Percentiles rank a stretch among this genome's conserved stretches.
These are phyloP conservation scores for Aspergillus arachidicola DNA, from an alignment of 2,329 filamentous ascomycete genomes.

Conservation along the genomic window DNA sequence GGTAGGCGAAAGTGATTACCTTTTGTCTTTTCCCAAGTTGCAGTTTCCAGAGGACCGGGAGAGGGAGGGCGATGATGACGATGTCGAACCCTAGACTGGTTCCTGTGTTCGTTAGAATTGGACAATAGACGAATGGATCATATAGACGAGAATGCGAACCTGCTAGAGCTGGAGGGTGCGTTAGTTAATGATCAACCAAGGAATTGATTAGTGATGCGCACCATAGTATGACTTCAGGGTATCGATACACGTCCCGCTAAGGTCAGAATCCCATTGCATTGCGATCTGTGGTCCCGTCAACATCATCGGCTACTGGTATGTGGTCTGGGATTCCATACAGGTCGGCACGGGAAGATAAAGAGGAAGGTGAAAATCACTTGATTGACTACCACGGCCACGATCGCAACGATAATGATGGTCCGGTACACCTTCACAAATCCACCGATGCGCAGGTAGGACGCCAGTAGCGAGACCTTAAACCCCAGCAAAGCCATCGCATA, in stretches of 20 bases:
- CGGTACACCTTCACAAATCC: constrained; percentile 43
- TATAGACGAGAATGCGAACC: constrained; percentile 1
- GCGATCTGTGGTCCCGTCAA: constrained; percentile 25
- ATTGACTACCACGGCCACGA: constrained; percentile 39
- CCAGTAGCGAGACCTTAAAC: constrained; percentile 52
- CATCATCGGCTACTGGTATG: neutral
- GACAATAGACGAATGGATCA: neutral
- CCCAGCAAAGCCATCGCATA: constrained; percentile 41
- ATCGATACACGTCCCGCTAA: constrained; percentile 45
- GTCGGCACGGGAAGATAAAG: constrained; percentile 29
- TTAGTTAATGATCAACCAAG: neutral
- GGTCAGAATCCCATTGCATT: constrained; percentile 47
- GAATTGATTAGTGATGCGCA: constrained; percentile 25
- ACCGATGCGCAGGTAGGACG: constrained; percentile 51
- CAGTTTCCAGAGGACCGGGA: constrained; percentile 27
- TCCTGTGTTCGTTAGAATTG: constrained; percentile 12
- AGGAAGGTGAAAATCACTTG: constrained; percentile 40
- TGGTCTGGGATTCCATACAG: constrained; percentile 17
- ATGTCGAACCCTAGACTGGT: constrained; percentile 28
- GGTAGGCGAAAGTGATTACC: neutral
- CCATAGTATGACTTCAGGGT: constrained; percentile 49
- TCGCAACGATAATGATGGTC: constrained; percentile 36
- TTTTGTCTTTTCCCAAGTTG: constrained; percentile 22
- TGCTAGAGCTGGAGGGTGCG: constrained; percentile 5
- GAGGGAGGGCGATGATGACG: constrained; percentile 27